Evolutionary conservation across 306 rosid genomes (phyloP), one percentile per base, ranked within the genome.

Genomic region (Ammopiptanthus mongolicus): DNA sequence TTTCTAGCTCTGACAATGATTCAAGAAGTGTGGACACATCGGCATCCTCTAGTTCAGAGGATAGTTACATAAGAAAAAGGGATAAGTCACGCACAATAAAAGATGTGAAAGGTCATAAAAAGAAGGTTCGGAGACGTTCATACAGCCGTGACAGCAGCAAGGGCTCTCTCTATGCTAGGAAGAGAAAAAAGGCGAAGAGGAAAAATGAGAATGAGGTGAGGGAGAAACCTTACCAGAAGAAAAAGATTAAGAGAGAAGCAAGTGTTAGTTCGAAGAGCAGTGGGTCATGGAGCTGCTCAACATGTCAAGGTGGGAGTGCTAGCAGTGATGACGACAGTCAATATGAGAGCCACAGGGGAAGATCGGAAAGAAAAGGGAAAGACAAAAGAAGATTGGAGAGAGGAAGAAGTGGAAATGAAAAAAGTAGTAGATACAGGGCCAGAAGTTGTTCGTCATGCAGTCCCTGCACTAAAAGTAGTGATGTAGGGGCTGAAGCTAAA

Each of bases 151-250:
- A 88, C 61, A 84, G 88, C 64, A 88, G 88, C 11, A 79, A 81
- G 80, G 89, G 77, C 18, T 82, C 91, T 74, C 51, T 79, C 17
- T 44, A 5, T 84, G 60, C 12, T 66, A 86, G 84, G 84, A 91
- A 87, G 90, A 89, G 85, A 79, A 88, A 81, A 67, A 65, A 76
- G 76, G 73, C 64, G 0, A 90, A 88, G 88, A 90, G 85, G 82
- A 84, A 79, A 53, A 70, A 58, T 13, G 76, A 75, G 78, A 76
- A 85, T 7, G 80, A 86, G 81, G 77, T 1, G 57, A 89, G 41
- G 88, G 84, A 76, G 78, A 87, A 87, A 66, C 63, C 57, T 2
- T 13, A 3, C 57, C 65, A 13, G 68, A 91, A 82, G 90, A 88
- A 86, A 82, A 92, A 76, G 76, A 79, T 75, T 78, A 87, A 75